Evolutionary conservation across 164 flowering plant genomes (phyloP).

Genomic region (Annona squamosa): DNA sequence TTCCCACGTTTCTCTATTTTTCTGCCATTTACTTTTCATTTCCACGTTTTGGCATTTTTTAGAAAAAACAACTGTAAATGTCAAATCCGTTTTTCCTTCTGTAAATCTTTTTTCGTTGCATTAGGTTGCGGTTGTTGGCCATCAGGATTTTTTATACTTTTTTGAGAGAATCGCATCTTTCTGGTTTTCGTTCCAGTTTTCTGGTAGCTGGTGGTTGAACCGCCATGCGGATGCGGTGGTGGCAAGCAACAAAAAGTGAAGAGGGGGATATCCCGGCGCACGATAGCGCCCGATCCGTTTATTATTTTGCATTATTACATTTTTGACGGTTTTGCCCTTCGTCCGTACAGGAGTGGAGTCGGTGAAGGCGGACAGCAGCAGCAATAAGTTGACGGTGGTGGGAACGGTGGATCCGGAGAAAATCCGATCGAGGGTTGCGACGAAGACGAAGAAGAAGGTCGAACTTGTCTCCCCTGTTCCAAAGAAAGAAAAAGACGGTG

Average conservation of each 20-base stretch:
- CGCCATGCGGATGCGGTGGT: neutral
- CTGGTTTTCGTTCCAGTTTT: neutral
- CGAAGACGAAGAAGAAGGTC: constrained; percentile 45
- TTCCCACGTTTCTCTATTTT: neutral
- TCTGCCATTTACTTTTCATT: neutral
- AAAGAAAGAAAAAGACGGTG: constrained; percentile 20
- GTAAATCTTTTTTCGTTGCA: neutral
- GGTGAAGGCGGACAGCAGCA: constrained; percentile 22
- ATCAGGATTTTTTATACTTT: neutral
- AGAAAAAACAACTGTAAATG: too few species aligned
- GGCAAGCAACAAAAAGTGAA: neutral
- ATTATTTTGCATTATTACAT: neutral
- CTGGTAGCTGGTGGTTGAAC: neutral
- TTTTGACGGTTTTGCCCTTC: neutral
- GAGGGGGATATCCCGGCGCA: neutral
- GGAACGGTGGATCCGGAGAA: constrained; percentile 41
- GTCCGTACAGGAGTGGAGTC: constrained; percentile 37
- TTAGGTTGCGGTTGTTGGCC: neutral
- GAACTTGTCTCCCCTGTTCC: constrained; percentile 43
- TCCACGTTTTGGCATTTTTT: neutral
- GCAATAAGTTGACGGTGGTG: constrained; percentile 36
- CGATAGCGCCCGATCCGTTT: neutral
- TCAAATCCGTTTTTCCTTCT: neutral
- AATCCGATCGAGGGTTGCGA: constrained; percentile 30
- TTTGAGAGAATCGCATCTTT: neutral